phyloP scores from a whole-genome alignment of 257 asterid species.

The Petrea volubilis region DNA sequence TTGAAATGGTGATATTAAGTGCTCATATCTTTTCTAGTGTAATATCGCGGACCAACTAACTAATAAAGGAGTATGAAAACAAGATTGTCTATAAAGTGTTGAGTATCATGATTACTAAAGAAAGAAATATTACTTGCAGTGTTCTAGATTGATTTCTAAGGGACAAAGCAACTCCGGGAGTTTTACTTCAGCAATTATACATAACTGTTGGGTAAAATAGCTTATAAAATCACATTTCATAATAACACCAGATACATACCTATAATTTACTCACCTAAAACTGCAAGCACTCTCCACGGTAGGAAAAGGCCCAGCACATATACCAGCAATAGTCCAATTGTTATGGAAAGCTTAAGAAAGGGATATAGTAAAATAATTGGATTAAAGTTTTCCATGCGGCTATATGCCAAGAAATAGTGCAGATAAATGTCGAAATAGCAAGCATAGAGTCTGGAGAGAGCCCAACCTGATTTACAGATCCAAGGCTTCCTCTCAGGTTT shows the following conservation, averaged over 20 bases:
- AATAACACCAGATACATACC: background rate
- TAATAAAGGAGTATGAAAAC: background rate
- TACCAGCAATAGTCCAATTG: constrained; percentile 83
- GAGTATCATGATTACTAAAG: background rate
- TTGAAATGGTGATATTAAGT: background rate
- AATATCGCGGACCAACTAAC: background rate
- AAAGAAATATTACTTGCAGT: background rate
- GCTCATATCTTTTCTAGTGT: background rate
- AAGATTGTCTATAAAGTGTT: background rate
- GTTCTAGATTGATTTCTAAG: background rate
- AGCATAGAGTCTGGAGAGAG: background rate
- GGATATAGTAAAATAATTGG: background rate
- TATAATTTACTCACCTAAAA: constrained; percentile 53
- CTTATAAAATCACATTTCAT: background rate
- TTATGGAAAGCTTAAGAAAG: constrained; percentile 78
- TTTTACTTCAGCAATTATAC: background rate
- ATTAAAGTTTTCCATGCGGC: background rate
- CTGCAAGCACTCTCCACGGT: constrained; percentile 87
- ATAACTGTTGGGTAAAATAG: background rate
- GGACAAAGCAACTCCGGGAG: background rate
- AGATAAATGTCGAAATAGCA: constrained; percentile 4
- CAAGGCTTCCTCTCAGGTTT: constrained; percentile 87
- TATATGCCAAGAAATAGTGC: background rate
- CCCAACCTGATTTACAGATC: constrained; percentile 81
- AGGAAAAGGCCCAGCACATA: constrained; percentile 76